Evolutionary conservation across 192 early-diverging fungal genomes (phyloP).

Genomic region (Blastocladiella britannica): DNA sequence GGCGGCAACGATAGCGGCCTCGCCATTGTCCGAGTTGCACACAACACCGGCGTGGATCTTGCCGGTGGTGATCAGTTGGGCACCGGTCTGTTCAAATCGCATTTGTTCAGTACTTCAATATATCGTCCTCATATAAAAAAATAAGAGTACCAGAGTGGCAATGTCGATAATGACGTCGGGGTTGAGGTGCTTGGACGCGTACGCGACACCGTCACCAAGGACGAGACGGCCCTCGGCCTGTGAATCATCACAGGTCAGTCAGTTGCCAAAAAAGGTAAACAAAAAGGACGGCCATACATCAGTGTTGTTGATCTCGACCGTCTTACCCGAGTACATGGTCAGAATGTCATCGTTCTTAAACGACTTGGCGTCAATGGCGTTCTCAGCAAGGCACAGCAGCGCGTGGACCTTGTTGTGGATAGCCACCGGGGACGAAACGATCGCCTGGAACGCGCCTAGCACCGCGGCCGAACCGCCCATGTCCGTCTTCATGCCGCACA

Average conservation of each 20-base stretch:
- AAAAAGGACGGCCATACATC: constrained; percentile 16
- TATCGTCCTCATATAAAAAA: too few relatives aligned
- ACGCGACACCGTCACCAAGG: constrained; percentile 25
- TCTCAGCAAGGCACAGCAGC: constrained; percentile 31
- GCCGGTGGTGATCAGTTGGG: constrained; percentile 26
- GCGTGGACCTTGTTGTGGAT: constrained; percentile 10
- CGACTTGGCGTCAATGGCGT: constrained; percentile 15
- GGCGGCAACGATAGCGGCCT: constrained; percentile 12
- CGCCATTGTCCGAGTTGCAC: constrained; percentile 14
- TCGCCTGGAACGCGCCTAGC: constrained; percentile 21
- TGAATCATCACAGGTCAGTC: constrained; percentile 1
- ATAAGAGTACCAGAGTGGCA: too few relatives aligned
- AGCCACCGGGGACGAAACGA: constrained; percentile 6
- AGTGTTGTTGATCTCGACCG: constrained; percentile 35
- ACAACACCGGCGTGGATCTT: constrained; percentile 23
- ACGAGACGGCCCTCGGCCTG: constrained; percentile 18
- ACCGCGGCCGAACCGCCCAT: constrained; percentile 29
- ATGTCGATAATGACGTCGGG: constrained; percentile 14
- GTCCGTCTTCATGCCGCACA: constrained; percentile 27
- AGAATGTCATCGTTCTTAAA: constrained; percentile 23
- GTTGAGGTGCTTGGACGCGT: constrained; percentile 19
- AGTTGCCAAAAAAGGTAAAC: too few relatives aligned
- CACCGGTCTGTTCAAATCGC: constrained; percentile 31
- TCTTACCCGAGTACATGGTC: constrained; percentile 22
- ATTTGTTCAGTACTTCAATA: too few relatives aligned